Percentiles rank a stretch among this genome's conserved stretches.
Evolutionary conservation across 768 basidiomycete genomes (phyloP).

Genomic region (Trametes cinnabarina): DNA sequence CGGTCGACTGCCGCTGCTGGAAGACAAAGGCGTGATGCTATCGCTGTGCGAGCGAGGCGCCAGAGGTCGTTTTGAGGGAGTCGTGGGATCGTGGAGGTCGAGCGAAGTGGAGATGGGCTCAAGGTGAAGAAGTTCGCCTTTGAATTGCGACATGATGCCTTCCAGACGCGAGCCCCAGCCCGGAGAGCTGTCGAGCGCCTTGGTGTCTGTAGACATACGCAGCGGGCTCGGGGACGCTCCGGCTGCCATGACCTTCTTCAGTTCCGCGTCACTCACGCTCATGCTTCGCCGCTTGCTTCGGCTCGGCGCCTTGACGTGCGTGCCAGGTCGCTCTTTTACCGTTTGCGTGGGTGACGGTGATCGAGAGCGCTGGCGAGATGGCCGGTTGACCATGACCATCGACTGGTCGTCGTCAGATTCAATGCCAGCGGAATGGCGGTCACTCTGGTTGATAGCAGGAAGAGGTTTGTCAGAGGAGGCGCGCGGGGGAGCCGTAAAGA

Average conservation of each 20-base stretch:
- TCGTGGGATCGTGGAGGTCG: slow-evolving; percentile 66
- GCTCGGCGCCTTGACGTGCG: slow-evolving; percentile 27
- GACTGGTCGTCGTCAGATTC: slow-evolving; percentile 49
- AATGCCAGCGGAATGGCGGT: slow-evolving; percentile 33
- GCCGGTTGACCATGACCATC: slow-evolving; percentile 54
- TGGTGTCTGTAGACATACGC: slow-evolving; percentile 38
- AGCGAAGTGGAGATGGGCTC: slow-evolving; percentile 54
- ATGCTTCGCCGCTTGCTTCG: slow-evolving; percentile 61
- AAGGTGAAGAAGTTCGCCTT: slow-evolving; percentile 66
- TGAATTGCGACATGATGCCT: slow-evolving; percentile 70
- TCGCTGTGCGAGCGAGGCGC: slow-evolving; percentile 27
- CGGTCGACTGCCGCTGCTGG: slow-evolving; percentile 6
- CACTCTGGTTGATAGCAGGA: slow-evolving; percentile 49
- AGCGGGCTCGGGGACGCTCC: slow-evolving; percentile 38
- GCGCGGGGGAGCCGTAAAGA: slow-evolving; percentile 39
- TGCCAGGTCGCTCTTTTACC: slow-evolving; percentile 22
- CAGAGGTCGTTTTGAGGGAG: slow-evolving; percentile 44
- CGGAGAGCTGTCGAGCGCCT: slow-evolving; percentile 30
- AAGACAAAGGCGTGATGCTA: slow-evolving; percentile 9
- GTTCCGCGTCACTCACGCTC: slow-evolving; percentile 68
- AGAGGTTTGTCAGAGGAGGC: slow-evolving; percentile 53
- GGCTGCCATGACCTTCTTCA: slow-evolving; percentile 42
- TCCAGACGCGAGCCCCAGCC: slow-evolving; percentile 50
- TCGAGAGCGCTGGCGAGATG: slow-evolving; percentile 28
- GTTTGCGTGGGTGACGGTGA: slow-evolving; percentile 28